These are phyloP conservation scores for Chlorencoelia australis DNA, from an alignment of 2,329 filamentous ascomycete species.

Conservation along the genomic window DNA sequence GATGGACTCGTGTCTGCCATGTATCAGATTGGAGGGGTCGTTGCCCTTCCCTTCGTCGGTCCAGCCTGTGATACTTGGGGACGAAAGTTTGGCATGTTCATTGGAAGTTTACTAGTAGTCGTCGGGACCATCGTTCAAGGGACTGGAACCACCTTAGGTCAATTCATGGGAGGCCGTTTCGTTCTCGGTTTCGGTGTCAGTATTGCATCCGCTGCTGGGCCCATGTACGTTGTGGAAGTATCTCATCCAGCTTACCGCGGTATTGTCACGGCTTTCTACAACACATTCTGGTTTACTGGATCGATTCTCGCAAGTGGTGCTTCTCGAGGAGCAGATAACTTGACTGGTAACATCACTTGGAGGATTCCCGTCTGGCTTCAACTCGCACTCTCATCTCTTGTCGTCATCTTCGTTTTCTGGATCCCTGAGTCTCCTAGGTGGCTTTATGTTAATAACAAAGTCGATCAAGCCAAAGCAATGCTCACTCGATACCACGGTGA, in stretches of 20 bases:
- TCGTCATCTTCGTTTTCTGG: constrained; percentile 39
- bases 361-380: constrained; percentile 42
- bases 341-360: constrained; percentile 35
- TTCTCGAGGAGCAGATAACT: constrained; percentile 39
- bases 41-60: constrained; percentile 37
- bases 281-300: constrained; percentile 31
- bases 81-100: constrained; percentile 37
- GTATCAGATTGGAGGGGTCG: constrained; percentile 42
- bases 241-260: constrained; percentile 38
- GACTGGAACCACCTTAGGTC: constrained; percentile 25
- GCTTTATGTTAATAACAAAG: constrained; percentile 45
- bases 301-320: constrained; percentile 45
- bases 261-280: constrained; percentile 26
- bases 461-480: constrained; percentile 40
- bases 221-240: constrained; percentile 38
- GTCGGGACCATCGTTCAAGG: constrained; percentile 38
- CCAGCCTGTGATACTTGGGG: constrained; percentile 38
- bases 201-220: constrained; percentile 36
- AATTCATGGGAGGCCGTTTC: constrained; percentile 48
- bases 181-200: constrained; percentile 48
- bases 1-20: constrained; percentile 43
- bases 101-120: constrained; percentile 35
- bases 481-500: constrained; percentile 47
- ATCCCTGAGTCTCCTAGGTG: constrained; percentile 54
- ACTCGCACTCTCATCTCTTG: constrained; percentile 34